phyloP scores from a whole-genome alignment of 352 stramenopile species.

The Lagenidium sp. region DNA sequence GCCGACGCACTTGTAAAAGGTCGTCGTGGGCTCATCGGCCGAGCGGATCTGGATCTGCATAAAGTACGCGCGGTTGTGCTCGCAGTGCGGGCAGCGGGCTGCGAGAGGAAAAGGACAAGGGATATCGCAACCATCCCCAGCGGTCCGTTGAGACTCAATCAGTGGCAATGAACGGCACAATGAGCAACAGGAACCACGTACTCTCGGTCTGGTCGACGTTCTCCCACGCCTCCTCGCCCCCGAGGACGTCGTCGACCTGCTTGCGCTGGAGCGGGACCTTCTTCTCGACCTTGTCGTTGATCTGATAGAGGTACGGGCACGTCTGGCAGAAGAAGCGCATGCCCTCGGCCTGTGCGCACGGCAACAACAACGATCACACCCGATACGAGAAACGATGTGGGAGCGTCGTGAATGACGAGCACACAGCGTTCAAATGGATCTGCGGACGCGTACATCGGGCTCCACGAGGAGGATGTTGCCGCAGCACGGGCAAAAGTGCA shows the following conservation, averaged over 20 bases:
- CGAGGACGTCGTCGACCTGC: conserved; percentile 98
- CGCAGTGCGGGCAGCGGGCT: conserved; percentile 93
- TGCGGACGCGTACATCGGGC: conserved; percentile 50
- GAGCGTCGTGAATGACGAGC: too few relatives aligned
- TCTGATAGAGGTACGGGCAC: conserved; percentile 85
- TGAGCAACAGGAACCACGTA: conserved; percentile 18
- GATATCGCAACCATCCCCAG: too few relatives aligned
- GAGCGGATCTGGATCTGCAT: conserved; percentile 99
- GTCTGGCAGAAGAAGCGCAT: conserved; percentile 89
- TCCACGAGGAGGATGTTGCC: conserved; percentile 88
- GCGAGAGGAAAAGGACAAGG: neutral
- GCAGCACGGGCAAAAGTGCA: conserved; percentile 89
- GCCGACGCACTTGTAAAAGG: conserved; percentile 99
- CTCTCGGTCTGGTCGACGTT: conserved; percentile 97
- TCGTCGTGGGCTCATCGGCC: conserved; percentile 97
- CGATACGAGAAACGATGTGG: neutral
- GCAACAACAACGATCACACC: neutral
- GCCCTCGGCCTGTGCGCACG: conserved; percentile 49
- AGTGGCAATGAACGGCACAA: neutral
- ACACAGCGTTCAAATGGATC: too few relatives aligned
- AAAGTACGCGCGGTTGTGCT: conserved; percentile 97
- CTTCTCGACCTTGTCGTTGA: conserved; percentile 85
- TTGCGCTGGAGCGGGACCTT: conserved; percentile 92
- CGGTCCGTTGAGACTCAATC: too few relatives aligned
- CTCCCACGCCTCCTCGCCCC: conserved; percentile 95